Evolutionary conservation across 1,284 basidiomycete species (phyloP).

Genomic region (Boletus holoroseus): DNA sequence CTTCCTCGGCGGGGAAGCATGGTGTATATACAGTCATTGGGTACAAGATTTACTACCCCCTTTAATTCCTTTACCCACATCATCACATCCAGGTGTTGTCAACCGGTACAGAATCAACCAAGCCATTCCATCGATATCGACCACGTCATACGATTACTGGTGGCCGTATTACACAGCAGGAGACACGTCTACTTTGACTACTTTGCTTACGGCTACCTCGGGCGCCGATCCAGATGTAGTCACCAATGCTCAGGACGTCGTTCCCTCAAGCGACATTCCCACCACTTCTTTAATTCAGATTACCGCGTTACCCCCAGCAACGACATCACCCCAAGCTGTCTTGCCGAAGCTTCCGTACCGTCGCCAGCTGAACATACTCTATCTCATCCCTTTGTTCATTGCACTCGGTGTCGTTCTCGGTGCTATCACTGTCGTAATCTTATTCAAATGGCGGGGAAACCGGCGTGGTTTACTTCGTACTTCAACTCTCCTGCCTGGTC

Average conservation of each 20-base stretch:
- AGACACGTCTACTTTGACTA: slow-evolving; percentile 6
- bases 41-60: slow-evolving; percentile 9
- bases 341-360: slow-evolving; percentile 22
- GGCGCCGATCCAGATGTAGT: neutral
- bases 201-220: neutral
- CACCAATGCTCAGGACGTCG: neutral
- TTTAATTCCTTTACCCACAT: slow-evolving; percentile 5
- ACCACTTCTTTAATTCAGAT: slow-evolving; percentile 26
- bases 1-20: neutral
- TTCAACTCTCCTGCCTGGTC: slow-evolving; percentile 34
- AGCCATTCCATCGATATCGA: slow-evolving; percentile 6
- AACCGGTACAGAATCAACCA: slow-evolving; percentile 18
- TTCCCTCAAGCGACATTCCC: slow-evolving; percentile 1
- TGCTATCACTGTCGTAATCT: slow-evolving; percentile 20
- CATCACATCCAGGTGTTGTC: slow-evolving; percentile 8
- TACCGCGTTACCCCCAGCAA: slow-evolving; percentile 40
- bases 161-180: neutral
- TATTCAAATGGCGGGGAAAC: slow-evolving; percentile 22
- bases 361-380: slow-evolving; percentile 33
- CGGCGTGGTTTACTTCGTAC: slow-evolving; percentile 5
- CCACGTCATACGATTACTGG: slow-evolving; percentile 4
- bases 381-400: slow-evolving; percentile 40
- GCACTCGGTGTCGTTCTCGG: slow-evolving; percentile 37
- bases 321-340: slow-evolving; percentile 19
- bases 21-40: slow-evolving; percentile 18